Evolutionary conservation across 2,329 filamentous ascomycete species (phyloP).

Genomic region (Fusarium staphyleae): DNA sequence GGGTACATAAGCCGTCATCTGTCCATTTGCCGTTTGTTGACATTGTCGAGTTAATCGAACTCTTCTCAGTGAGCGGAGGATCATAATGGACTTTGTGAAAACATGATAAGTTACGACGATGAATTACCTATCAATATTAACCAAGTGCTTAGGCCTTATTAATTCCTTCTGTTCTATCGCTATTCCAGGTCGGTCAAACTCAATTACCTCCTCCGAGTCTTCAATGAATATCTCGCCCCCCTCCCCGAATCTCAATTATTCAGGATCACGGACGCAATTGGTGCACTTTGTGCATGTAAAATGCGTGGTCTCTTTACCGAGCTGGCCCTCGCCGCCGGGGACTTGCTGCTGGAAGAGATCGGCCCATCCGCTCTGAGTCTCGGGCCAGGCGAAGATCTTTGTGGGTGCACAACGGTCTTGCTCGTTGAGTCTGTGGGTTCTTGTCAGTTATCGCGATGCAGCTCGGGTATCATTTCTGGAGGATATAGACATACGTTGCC

Average conservation of each 20-base stretch:
- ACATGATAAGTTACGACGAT: constrained; percentile 6
- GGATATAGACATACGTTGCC: constrained; percentile 24
- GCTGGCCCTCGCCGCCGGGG: constrained; percentile 17
- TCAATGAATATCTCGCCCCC: neutral
- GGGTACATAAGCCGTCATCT: too few species aligned
- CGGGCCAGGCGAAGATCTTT: constrained; percentile 39
- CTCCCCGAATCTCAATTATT: neutral
- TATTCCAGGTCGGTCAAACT: neutral
- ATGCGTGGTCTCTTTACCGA: constrained; percentile 34
- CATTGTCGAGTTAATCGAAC: too few species aligned
- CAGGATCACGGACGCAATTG: constrained; percentile 26
- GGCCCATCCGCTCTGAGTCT: constrained; percentile 33
- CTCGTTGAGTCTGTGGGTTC: constrained; percentile 10
- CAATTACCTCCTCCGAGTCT: neutral
- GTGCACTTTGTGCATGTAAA: constrained; percentile 39
- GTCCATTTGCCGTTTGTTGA: too few species aligned
- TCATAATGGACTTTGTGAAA: neutral
- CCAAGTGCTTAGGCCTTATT: neutral
- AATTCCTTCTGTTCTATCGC: neutral
- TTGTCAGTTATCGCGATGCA: constrained; percentile 8
- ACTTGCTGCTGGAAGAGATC: constrained; percentile 29
- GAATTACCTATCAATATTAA: constrained; percentile 8
- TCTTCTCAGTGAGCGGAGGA: too few species aligned
- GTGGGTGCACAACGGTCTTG: constrained; percentile 20
- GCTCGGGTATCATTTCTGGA: neutral